These are phyloP conservation scores for Pholiota adiposa DNA, from an alignment of 1,284 basidiomycete species.

Conservation along the genomic window DNA sequence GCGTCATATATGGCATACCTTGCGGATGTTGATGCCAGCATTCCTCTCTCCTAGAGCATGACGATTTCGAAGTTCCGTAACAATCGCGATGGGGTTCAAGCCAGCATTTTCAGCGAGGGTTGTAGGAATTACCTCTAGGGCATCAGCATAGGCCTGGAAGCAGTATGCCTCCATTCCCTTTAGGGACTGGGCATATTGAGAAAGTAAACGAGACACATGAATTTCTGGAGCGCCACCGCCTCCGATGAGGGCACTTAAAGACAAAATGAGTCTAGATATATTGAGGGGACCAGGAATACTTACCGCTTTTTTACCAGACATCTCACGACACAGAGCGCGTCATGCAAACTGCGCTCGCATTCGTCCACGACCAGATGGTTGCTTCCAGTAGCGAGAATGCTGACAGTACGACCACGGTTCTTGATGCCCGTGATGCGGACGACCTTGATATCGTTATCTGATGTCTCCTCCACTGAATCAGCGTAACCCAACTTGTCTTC, in stretches of 20 bases:
- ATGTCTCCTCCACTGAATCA: slow-evolving; percentile 93
- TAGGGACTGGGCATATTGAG: slow-evolving; percentile 91
- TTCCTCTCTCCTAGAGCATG: slow-evolving; percentile 95
- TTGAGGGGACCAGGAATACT: slow-evolving; percentile 26
- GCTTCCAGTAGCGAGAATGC: slow-evolving; percentile 93
- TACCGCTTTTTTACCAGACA: slow-evolving; percentile 98
- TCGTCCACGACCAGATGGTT: slow-evolving; percentile 97
- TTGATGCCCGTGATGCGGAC: slow-evolving; percentile 96
- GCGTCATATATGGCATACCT: slow-evolving; percentile 53
- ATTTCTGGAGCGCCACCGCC: slow-evolving; percentile 99
- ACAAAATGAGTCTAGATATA: slow-evolving; percentile 1
- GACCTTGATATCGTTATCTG: slow-evolving; percentile 87
- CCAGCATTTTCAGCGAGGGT: slow-evolving; percentile 99
- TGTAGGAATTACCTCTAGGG: slow-evolving; percentile 97
- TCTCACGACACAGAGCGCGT: slow-evolving; percentile 97
- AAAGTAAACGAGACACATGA: slow-evolving; percentile 92
- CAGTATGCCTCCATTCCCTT: slow-evolving; percentile 99
- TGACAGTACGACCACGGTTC: slow-evolving; percentile 94
- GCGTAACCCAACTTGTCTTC: slow-evolving; percentile 98
- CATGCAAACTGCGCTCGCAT: slow-evolving; percentile 96
- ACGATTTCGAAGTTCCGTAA: slow-evolving; percentile 96
- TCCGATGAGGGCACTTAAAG: slow-evolving; percentile 85
- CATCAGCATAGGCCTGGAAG: slow-evolving; percentile 98
- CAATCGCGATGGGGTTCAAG: slow-evolving; percentile 96
- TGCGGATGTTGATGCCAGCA: slow-evolving; percentile 98